A percentile compares a stretch with the other conserved stretches of the same genome.
Conservation (phyloP, 2,329 filamentous ascomycete genomes). For the Penicillium sumatraense region DNA sequence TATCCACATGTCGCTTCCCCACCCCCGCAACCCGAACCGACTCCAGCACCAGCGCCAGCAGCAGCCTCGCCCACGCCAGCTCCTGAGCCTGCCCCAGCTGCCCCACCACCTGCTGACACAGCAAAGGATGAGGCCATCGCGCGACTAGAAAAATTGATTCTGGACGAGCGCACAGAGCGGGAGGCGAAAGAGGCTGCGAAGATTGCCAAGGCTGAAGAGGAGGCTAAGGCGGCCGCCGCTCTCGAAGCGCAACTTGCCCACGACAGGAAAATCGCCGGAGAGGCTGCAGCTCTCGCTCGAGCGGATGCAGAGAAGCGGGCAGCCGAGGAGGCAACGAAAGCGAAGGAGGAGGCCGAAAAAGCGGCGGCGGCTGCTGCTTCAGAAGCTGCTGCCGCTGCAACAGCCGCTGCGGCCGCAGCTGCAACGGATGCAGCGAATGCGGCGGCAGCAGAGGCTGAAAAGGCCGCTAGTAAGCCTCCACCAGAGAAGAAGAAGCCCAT, state of each 20-base stretch:
- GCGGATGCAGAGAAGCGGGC: conserved; percentile 52
- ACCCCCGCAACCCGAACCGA: conserved; percentile 28
- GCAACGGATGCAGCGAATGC: conserved; percentile 37
- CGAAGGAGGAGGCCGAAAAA: conserved; percentile 50
- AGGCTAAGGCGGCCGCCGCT: conserved; percentile 47
- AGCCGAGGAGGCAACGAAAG: conserved; percentile 54
- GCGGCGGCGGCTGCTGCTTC: conserved; percentile 44
- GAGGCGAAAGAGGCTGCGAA: conserved; percentile 45
- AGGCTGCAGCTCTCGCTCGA: conserved; percentile 53
- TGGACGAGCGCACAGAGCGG: conserved; percentile 49
- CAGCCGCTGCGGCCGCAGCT: conserved; percentile 41
- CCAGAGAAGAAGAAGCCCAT: conserved; percentile 73
- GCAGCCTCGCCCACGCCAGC: conserved; percentile 3
- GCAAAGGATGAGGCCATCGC: conserved; percentile 61
- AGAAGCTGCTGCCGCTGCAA: conserved; percentile 44
- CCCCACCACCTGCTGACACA: conserved; percentile 44
- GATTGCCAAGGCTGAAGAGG: conserved; percentile 56
- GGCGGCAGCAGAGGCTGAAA: conserved; percentile 37
- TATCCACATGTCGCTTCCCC: conserved; percentile 43
- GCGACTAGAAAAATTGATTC: conserved; percentile 64
- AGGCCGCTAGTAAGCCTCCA: conserved; percentile 23
- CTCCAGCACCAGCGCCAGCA: conserved; percentile 22
- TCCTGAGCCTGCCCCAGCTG: conserved; percentile 12
- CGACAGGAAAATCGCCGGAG: conserved; percentile 47
- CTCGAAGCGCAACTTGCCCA: conserved; percentile 44